Conservation (phyloP, 202 grass and related monocot genomes). For the Carex arenaria region DNA sequence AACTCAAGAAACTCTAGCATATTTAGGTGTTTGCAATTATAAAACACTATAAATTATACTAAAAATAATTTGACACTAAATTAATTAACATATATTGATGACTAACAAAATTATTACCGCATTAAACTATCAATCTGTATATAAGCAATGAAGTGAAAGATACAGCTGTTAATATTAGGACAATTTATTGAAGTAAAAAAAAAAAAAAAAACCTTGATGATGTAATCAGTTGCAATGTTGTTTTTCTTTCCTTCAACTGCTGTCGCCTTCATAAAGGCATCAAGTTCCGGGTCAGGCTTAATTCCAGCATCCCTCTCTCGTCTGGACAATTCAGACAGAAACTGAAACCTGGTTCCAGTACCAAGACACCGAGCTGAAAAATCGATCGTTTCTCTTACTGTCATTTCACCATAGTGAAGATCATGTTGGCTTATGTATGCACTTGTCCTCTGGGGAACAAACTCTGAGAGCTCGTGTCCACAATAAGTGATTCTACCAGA, state of each 20-base stretch:
- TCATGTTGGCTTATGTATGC: slow-evolving; percentile 82
- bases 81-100: not conserved
- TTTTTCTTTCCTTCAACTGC: slow-evolving; percentile 56
- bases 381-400: slow-evolving; percentile 76
- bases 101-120: not conserved
- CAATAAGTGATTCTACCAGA: slow-evolving; percentile 64
- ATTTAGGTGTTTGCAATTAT: not conserved
- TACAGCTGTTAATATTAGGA: not conserved
- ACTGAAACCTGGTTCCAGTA: slow-evolving; percentile 68
- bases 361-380: slow-evolving; percentile 78
- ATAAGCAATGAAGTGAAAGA: not conserved
- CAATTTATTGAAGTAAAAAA: slow-evolving; percentile 6
- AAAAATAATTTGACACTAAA: not conserved
- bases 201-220: slow-evolving; percentile 55
- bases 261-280: slow-evolving; percentile 83
- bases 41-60: not conserved
- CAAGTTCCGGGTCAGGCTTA: slow-evolving; percentile 77
- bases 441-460: slow-evolving; percentile 63
- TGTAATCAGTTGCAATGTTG: slow-evolving; percentile 62
- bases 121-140: not conserved
- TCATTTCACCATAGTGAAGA: slow-evolving; percentile 80
- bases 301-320: slow-evolving; percentile 66
- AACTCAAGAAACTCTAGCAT: slow-evolving; percentile 10
- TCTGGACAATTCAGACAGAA: slow-evolving; percentile 60
- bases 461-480: slow-evolving; percentile 56